Base-by-base conservation (phyloP, 1,284 basidiomycete genomes). In the Cryptococcus sp. region DNA sequence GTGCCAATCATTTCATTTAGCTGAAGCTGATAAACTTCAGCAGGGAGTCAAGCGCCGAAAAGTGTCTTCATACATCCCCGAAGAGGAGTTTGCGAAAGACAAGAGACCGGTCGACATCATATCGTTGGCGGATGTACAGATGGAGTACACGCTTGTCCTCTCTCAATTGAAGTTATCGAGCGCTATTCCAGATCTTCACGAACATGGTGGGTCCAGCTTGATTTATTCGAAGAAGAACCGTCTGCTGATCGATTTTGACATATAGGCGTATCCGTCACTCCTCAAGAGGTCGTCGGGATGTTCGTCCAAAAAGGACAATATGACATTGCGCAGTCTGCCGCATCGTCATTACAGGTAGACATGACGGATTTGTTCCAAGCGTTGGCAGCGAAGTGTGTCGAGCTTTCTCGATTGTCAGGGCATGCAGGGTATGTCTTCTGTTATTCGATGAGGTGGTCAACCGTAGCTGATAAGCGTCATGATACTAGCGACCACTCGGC, bases 351-450 rank as follows among this genome's bases (percentile, higher is more conserved):
- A 44, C 82, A 84, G 27, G 86, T 93, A 27, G 93, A 97, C 77
- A 90, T 95, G 88, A 86, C 86, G 3, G 88, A 91, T 64, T 74
- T 95, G 22, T 97, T 98, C 73, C 83, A 85, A 42, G 84, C 86
- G 57, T 80, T 99, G 52, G 87, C 93, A 0, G 82, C 82, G 27
- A 88, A 89, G 70, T 96, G 93, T 72, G 80, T 96, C 52, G 85
- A 87, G 58, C 80, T 94, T 40, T 83, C 87, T 25, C 83, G 83
- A 62, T 81, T 84, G 31, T 69, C 64, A 10, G 61, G 64, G 25
- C 49, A 66, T 53, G 42, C 58, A 38, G 47, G 86, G 65, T 74
- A 80, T 16, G 79, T 84, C 52, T 69, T 84, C 86, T 87, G 27
- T 10, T 20, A 22, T 17, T 22, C 49, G 39, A 40, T 50, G 46